Percentiles rank a stretch among this genome's conserved stretches.
Conservation (phyloP, 2,329 filamentous ascomycete genomes). For the Orbilia blumenaviensis region DNA sequence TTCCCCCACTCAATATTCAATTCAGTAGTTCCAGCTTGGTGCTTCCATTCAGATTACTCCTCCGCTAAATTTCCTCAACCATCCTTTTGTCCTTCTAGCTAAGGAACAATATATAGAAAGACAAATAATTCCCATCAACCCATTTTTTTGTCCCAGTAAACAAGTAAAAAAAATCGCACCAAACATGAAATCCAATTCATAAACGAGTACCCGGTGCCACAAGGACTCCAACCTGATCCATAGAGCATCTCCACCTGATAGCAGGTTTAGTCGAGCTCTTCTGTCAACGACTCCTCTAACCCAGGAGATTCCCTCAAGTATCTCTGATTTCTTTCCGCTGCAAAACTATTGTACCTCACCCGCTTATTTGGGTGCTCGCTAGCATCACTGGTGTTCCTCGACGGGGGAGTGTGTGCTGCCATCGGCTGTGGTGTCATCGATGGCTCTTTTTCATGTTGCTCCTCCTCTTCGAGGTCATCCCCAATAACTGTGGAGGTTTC, state of each 20-base stretch:
- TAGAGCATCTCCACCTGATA: background rate
- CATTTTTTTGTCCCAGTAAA: conserved; percentile 23
- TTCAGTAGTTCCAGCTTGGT: background rate
- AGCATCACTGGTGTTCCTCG: conserved; percentile 27
- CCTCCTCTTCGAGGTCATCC: conserved; percentile 32
- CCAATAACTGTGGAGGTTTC: conserved; percentile 45
- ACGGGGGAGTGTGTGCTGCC: background rate
- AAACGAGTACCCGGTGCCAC: background rate
- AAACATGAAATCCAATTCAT: conserved; percentile 9
- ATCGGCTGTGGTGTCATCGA: conserved; percentile 37
- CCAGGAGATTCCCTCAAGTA: conserved; percentile 45
- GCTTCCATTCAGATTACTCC: background rate
- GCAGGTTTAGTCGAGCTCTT: conserved; percentile 36
- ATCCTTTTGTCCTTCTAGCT: background rate
- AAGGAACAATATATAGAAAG: conserved; percentile 9
- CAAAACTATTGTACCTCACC: conserved; percentile 37
- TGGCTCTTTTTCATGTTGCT: conserved; percentile 8
- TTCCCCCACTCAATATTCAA: background rate
- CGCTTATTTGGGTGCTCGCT: conserved; percentile 43
- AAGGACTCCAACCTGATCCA: background rate
- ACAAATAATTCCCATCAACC: background rate
- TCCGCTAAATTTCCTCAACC: background rate
- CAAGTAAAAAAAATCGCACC: conserved; percentile 3
- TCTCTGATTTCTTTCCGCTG: conserved; percentile 41
- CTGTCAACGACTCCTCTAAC: conserved; percentile 37